Evolutionary conservation across 768 basidiomycete species (phyloP), one percentile per base, ranked within the genome.

Genomic region (Leccinum boreale): DNA sequence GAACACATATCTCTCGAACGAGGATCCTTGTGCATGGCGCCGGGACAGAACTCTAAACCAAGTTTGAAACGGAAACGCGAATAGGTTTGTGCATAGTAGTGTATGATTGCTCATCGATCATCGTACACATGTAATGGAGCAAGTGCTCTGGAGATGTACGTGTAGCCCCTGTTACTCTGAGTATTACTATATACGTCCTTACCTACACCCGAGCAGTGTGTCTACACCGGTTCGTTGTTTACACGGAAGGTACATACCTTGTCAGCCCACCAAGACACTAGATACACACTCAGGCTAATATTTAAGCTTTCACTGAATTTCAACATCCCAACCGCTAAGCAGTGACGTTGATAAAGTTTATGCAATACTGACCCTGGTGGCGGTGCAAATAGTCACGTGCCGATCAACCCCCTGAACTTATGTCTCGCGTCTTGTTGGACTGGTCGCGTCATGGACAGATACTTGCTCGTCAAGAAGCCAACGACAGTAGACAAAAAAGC

Each of bases 1-100:
- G 93, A 94, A 71, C 90, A 92, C 62, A 62, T 63, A 35, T 74
- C 72, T 24, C 72, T 95, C 28, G 93, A 94, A 72, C 76, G 77
- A 42, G 79, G 86, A 4, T 69, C 82, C 53, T 74, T 93, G 26
- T 90, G 85, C 65, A 70, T 66, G 1, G 52, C 28, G 19, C 66
- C 72, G 0, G 61, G 57, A 36, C 58, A 61, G 31, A 75, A 68
- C 54, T 62, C 66, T 52, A 67, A 63, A 26, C 74, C 74, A 33
- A 62, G 62, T 14, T 66, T 85, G 60, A 85, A 85, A 70, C 77
- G 84, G 58, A 85, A 85, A 65, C 82, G 81, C 14, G 62, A 63
- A 35, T 71, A 70, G 42, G 50, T 33, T 49, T 19, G 24, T 50
- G 10, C 33, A 1, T 39, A 1, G 15, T 11, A 17, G 28, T 19